Conservation (phyloP, 2,329 filamentous ascomycete genomes). For the Venturia carpophila region DNA sequence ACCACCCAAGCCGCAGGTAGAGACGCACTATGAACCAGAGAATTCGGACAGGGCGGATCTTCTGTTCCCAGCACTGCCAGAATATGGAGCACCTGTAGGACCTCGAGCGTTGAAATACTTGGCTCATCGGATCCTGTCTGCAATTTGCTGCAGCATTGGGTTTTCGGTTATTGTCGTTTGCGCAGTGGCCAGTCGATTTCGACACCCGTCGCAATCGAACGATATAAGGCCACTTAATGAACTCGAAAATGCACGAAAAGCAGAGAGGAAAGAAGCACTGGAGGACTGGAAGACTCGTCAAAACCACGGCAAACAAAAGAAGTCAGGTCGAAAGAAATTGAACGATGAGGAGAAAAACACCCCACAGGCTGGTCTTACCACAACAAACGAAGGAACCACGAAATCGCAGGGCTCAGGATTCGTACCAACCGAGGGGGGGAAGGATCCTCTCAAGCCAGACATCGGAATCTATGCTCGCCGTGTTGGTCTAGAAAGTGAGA, state of each 20-base stretch:
- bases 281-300: not conserved
- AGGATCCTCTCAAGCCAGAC: slow-evolving; percentile 8
- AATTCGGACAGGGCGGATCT: not conserved
- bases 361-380: not conserved
- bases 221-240: not conserved
- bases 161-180: slow-evolving; percentile 6
- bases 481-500: slow-evolving; percentile 11
- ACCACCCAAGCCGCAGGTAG: not conserved
- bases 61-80: slow-evolving; percentile 9
- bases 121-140: not conserved
- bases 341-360: not conserved
- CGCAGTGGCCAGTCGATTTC: not conserved
- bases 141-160: not conserved
- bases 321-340: not conserved
- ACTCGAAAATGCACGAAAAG: not conserved
- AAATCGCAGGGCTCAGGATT: not conserved
- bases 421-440: slow-evolving; percentile 4
- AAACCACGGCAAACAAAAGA: not conserved
- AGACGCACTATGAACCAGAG: not conserved
- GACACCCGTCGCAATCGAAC: not conserved
- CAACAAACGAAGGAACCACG: not conserved
- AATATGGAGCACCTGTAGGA: not conserved
- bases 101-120: not conserved
- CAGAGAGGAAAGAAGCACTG: not conserved
- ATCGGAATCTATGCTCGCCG: slow-evolving; percentile 1